Evolutionary conservation across 2,329 filamentous ascomycete species (phyloP).

Genomic region (Tolypocladium capitatum): DNA sequence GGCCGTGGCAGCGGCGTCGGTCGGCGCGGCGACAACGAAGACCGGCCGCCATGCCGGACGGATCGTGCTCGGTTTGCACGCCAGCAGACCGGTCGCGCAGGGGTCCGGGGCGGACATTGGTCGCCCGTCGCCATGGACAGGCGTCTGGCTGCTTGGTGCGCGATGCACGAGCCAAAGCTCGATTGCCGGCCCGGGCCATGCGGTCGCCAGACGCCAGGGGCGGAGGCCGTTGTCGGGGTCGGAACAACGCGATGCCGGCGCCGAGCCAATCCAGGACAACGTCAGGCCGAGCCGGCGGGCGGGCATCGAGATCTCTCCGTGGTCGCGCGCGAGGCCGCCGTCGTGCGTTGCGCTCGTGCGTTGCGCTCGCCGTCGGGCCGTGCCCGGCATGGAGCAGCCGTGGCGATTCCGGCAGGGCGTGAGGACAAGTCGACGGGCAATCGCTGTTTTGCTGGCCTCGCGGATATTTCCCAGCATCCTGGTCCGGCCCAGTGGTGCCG

Average conservation of each 20-base stretch:
- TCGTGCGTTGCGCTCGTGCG: too few relatives aligned
- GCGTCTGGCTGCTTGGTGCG: not conserved
- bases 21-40: not conserved
- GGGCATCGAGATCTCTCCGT: constrained; percentile 4
- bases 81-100: not conserved
- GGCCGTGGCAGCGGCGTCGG: not conserved
- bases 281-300: not conserved
- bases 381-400: not conserved
- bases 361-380: too few relatives aligned
- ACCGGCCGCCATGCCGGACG: not conserved
- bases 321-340: not conserved
- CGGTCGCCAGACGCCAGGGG: not conserved
- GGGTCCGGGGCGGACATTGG: not conserved
- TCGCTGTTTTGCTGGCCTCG: not conserved
- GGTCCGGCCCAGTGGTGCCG: too few relatives aligned
- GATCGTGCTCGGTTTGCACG: too few relatives aligned
- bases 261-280: constrained; percentile 2
- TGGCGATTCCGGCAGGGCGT: constrained; percentile 3
- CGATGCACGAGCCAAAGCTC: constrained; percentile 17
- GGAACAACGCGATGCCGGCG: constrained; percentile 1
- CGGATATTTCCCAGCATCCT: too few relatives aligned
- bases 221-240: not conserved
- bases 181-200: constrained; percentile 14
- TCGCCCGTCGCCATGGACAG: not conserved
- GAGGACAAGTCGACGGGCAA: constrained; percentile 4